phyloP scores from a whole-genome alignment of 768 basidiomycete species.

The Collybia sp. region DNA sequence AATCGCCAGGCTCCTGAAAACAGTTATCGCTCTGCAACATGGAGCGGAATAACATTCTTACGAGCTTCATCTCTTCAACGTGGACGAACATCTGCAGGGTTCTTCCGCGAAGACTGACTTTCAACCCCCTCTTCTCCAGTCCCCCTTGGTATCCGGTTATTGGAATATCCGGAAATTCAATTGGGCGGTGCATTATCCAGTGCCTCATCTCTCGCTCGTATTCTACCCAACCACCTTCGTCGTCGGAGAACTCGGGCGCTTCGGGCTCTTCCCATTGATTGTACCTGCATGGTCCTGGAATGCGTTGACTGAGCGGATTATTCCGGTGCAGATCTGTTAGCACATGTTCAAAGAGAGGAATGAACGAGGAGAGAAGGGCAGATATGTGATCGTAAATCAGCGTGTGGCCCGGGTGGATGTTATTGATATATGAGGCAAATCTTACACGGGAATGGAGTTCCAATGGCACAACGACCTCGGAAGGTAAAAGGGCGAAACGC shows the following conservation, averaged over 20 bases:
- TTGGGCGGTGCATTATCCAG: conserved; percentile 40
- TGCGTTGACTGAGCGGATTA: conserved; percentile 38
- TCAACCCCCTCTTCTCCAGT: conserved; percentile 34
- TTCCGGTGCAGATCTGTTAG: conserved; percentile 48
- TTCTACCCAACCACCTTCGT: conserved; percentile 40
- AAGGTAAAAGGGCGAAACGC: conserved; percentile 37
- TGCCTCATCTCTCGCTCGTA: conserved; percentile 37
- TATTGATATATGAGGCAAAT: conserved; percentile 51
- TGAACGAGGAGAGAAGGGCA: conserved; percentile 24
- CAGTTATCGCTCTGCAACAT: conserved; percentile 1
- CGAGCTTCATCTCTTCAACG: conserved; percentile 35
- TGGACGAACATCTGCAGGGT: conserved; percentile 38
- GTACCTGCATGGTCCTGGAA: conserved; percentile 35
- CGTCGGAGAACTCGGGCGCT: conserved; percentile 42
- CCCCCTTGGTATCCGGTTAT: conserved; percentile 38
- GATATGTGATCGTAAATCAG: conserved; percentile 27
- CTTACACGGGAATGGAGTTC: conserved; percentile 15
- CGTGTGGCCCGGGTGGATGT: conserved; percentile 32
- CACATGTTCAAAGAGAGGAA: conserved; percentile 48
- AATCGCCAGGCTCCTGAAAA: conserved; percentile 24
- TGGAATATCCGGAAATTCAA: conserved; percentile 41
- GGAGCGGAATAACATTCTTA: conserved; percentile 19
- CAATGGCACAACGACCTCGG: conserved; percentile 31
- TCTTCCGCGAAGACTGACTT: conserved; percentile 30
- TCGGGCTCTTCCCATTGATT: conserved; percentile 45